phyloP scores from a whole-genome alignment of 2,329 filamentous ascomycete species.

The Xylaria sp. region DNA sequence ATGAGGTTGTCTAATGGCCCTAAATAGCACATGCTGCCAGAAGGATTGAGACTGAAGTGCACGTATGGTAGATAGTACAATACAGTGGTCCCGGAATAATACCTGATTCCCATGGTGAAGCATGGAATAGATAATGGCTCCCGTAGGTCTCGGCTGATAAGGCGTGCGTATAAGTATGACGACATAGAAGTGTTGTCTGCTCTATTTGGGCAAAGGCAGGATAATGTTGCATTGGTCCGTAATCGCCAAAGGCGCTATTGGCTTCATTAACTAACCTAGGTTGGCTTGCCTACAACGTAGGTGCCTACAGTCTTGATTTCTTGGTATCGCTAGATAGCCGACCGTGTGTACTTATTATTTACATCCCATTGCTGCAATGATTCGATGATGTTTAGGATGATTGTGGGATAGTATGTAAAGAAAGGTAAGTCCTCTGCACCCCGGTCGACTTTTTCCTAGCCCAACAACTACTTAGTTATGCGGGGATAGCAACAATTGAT shows the following conservation, averaged over 20 bases:
- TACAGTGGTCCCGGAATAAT: not conserved
- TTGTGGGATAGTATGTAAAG: not conserved
- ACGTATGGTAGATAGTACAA: not conserved
- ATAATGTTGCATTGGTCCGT: conserved; percentile 19
- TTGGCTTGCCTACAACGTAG: too few species aligned
- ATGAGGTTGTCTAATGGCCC: not conserved
- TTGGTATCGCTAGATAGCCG: conserved; percentile 3
- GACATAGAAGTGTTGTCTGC: conserved; percentile 20
- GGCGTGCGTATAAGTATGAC: conserved; percentile 16
- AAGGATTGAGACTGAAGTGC: not conserved
- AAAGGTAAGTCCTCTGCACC: too few species aligned
- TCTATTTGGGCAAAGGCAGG: conserved; percentile 6
- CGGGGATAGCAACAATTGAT: not conserved
- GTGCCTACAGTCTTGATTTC: not conserved
- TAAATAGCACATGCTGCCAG: conserved; percentile 1
- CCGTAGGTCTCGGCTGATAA: not conserved
- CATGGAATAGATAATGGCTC: not conserved
- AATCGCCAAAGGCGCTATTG: conserved; percentile 2
- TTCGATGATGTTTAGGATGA: not conserved
- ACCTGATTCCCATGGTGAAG: not conserved
- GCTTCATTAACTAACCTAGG: not conserved
- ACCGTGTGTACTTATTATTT: not conserved
- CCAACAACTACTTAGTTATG: too few species aligned
- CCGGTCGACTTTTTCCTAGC: too few species aligned
- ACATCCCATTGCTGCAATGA: too few species aligned